phyloP scores from a whole-genome alignment of 2,329 filamentous ascomycete genomes.

The Fusarium armeniacum region DNA sequence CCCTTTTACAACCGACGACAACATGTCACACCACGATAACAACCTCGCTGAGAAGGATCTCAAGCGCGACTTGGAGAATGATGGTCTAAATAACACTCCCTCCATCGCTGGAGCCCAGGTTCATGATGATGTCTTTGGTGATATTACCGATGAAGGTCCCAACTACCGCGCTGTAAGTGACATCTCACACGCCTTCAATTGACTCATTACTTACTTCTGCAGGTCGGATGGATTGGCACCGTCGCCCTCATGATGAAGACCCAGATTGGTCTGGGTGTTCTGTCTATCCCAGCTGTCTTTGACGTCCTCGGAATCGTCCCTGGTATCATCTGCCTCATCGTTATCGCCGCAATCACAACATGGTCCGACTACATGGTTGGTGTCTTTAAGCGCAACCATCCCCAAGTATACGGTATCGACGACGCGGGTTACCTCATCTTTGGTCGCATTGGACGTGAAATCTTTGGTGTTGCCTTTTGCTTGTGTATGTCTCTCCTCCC shows the following conservation, averaged over 20 bases:
- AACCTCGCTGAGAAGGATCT: conserved; percentile 34
- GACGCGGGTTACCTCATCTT: conserved; percentile 65
- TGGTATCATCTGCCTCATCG: conserved; percentile 60
- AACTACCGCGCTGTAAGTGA: conserved; percentile 53
- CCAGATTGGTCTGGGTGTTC: conserved; percentile 61
- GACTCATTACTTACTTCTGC: conserved; percentile 17
- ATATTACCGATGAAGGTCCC: conserved; percentile 50
- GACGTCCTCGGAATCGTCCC: conserved; percentile 63
- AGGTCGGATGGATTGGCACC: conserved; percentile 61
- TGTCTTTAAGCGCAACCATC: conserved; percentile 65
- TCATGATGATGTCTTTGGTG: conserved; percentile 53
- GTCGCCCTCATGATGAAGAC: conserved; percentile 63
- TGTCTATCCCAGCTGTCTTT: conserved; percentile 63
- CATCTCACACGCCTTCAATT: too few species aligned
- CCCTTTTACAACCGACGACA: conserved; percentile 1
- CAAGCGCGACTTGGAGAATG: conserved; percentile 31
- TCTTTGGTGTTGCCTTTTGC: conserved; percentile 56
- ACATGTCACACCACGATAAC: conserved; percentile 33
- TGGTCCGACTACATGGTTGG: conserved; percentile 66
- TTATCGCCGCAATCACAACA: conserved; percentile 60
- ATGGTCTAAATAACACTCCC: conserved; percentile 12
- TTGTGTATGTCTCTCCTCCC: conserved; percentile 51
- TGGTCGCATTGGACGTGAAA: conserved; percentile 60
- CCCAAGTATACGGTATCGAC: conserved; percentile 67
- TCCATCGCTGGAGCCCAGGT: conserved; percentile 13